Conservation (phyloP, 345 rosid genomes). For the Euphorbia tirucalli region DNA sequence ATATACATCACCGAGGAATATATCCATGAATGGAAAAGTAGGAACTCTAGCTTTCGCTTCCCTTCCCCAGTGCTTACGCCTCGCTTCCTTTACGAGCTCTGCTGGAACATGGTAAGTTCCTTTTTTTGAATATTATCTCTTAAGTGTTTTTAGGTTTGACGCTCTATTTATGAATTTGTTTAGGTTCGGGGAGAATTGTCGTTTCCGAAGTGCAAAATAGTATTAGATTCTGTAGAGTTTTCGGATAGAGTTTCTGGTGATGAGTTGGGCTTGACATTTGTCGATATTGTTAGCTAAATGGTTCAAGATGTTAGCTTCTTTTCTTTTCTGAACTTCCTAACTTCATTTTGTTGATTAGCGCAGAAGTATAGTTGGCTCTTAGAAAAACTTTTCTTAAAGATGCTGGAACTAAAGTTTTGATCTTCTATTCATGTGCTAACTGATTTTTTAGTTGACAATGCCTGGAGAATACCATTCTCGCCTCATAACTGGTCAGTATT, state of each 20-base stretch:
- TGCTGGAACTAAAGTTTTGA: too few relatives aligned
- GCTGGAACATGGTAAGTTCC: conserved; percentile 60
- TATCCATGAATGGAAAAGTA: conserved; percentile 74
- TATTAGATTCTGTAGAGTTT: too few relatives aligned
- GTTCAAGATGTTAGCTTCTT: conserved; percentile 75
- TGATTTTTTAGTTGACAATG: conserved; percentile 68
- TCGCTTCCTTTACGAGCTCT: conserved; percentile 91
- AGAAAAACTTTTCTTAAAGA: too few relatives aligned
- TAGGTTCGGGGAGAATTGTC: too few relatives aligned
- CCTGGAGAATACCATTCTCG: conserved; percentile 79
- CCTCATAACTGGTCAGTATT: conserved; percentile 89
- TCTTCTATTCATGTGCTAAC: background rate
- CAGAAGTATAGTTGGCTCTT: too few relatives aligned
- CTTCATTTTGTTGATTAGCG: background rate
- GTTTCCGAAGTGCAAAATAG: too few relatives aligned
- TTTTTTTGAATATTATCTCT: conserved; percentile 2
- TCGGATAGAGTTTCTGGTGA: conserved; percentile 43
- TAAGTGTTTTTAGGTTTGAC: conserved; percentile 1
- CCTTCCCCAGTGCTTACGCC: conserved; percentile 64
- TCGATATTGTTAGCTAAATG: conserved; percentile 83
- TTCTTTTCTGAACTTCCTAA: background rate
- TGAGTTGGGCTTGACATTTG: conserved; percentile 63
- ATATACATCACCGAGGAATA: conserved; percentile 63
- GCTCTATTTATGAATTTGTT: too few relatives aligned
- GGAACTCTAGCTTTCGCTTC: conserved; percentile 51